Evolutionary conservation across 2,329 filamentous ascomycete species (phyloP).

Genomic region (Meredithiella fracta): DNA sequence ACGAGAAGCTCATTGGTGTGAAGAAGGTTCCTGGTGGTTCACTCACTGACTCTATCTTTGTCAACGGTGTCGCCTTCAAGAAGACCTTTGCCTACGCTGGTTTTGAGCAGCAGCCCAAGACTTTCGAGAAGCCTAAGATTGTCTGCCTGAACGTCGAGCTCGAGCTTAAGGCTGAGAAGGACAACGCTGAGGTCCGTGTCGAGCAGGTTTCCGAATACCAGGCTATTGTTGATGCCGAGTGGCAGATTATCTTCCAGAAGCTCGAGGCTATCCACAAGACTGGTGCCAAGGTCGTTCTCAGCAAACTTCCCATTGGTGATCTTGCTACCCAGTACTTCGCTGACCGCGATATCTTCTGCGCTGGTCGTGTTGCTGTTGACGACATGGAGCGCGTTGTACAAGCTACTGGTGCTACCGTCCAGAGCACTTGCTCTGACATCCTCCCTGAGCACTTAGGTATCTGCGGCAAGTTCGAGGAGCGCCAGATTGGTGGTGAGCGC

Average conservation of each 20-base stretch:
- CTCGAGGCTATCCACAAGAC: slow-evolving; percentile 88
- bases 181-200: slow-evolving; percentile 94
- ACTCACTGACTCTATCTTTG: slow-evolving; percentile 87
- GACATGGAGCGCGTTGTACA: slow-evolving; percentile 94
- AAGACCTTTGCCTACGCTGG: slow-evolving; percentile 99
- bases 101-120: slow-evolving; percentile 98
- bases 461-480: slow-evolving; percentile 82
- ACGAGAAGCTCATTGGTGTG: slow-evolving; percentile 93
- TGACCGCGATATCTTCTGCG: slow-evolving; percentile 95
- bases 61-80: slow-evolving; percentile 97
- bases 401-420: slow-evolving; percentile 78
- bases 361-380: slow-evolving; percentile 75
- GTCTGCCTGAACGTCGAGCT: slow-evolving; percentile 96
- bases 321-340: slow-evolving; percentile 96
- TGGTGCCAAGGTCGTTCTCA: slow-evolving; percentile 91
- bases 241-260: slow-evolving; percentile 99
- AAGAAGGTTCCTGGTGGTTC: slow-evolving; percentile 97
- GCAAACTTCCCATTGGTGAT: slow-evolving; percentile 93
- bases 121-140: slow-evolving; percentile 85
- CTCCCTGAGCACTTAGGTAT: slow-evolving; percentile 74
- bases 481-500: slow-evolving; percentile 89
- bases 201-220: slow-evolving; percentile 99
- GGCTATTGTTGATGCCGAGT: slow-evolving; percentile 96
- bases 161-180: slow-evolving; percentile 96
- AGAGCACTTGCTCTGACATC: slow-evolving; percentile 95